These are phyloP conservation scores for Melampsora americana DNA, from an alignment of 1,284 basidiomycete genomes.

Conservation along the genomic window DNA sequence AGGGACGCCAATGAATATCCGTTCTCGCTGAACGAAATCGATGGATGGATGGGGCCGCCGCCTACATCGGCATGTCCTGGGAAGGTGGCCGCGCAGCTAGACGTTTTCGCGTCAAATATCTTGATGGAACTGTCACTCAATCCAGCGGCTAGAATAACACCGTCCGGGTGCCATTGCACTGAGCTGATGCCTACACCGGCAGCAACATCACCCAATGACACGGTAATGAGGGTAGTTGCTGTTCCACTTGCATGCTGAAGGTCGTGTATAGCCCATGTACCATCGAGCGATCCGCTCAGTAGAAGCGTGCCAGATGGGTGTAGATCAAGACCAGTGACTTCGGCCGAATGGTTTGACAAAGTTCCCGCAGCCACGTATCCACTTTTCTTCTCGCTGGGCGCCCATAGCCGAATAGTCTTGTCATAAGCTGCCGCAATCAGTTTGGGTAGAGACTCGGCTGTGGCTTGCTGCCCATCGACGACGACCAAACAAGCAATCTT, in stretches of 20 bases:
- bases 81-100: conserved; percentile 68
- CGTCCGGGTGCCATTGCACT: conserved; percentile 54
- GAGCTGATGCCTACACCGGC: conserved; percentile 50
- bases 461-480: conserved; percentile 57
- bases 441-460: conserved; percentile 62
- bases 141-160: conserved; percentile 53
- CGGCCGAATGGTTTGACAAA: conserved; percentile 58
- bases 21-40: conserved; percentile 90
- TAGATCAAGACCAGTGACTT: conserved; percentile 79
- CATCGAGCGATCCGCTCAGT: conserved; percentile 75
- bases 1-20: conserved; percentile 91
- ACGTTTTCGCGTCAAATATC: conserved; percentile 52
- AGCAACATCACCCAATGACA: conserved; percentile 46
- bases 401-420: conserved; percentile 88
- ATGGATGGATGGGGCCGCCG: conserved; percentile 63
- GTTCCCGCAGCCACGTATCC: conserved; percentile 52
- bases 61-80: conserved; percentile 56
- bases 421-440: conserved; percentile 81
- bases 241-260: conserved; percentile 67
- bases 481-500: conserved; percentile 72
- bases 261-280: conserved; percentile 85
- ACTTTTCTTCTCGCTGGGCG: conserved; percentile 61
- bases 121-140: conserved; percentile 51
- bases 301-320: conserved; percentile 79
- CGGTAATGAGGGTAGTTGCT: conserved; percentile 53